Base-by-base conservation (phyloP, 225 moss, liverwort and hornwort genomes). In the Asterella californica region DNA sequence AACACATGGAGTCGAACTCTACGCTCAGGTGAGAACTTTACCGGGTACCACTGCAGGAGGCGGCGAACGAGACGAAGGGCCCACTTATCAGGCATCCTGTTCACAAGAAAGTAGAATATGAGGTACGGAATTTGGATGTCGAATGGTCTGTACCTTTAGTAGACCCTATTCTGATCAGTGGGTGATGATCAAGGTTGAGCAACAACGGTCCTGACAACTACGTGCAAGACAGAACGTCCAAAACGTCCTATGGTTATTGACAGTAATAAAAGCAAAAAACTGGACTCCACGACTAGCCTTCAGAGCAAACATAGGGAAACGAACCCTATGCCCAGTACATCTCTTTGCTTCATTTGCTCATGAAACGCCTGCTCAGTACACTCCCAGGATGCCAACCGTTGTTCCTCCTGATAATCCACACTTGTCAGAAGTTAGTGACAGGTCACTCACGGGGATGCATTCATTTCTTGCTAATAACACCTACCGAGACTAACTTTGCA, bases 41-140 rank as follows among this genome's bases (percentile, higher is more conserved):
- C 83, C 67, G 94, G 94, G 81, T 94, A 92, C 94, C 94, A 94
- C 72, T 94, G 92, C 48, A 94, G 78, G 46, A 94, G 78, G 73
- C 88, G 83, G 5, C 92, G 90, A 72, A 94, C 90, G 80, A 94
- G 90, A 69, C 92, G 90, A 72, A 91, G 79, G 53, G 92, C 94
- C 89, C 89, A 94, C 15, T 90, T 65, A 84, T 92, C 90, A 33
- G 90, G 89, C 92, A 94, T 94, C 76, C 83, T 83, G 83, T 36
- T 15, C 67, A 82, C 72, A 78, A 61, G 33, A 50, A 52, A 68
- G 45, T n/a, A 74, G 42, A 42, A 42, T 25, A 6, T 42, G n/a
- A 37, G 22, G 11, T 24, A 15, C 8, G 30, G 53, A 29, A 73
- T 73, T 52, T 9, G 15, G 49, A 34, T n/a, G 64, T 65, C 1